Evolutionary conservation across 78 protist species (phyloP).

Genomic region (Diacronema lutheri): DNA sequence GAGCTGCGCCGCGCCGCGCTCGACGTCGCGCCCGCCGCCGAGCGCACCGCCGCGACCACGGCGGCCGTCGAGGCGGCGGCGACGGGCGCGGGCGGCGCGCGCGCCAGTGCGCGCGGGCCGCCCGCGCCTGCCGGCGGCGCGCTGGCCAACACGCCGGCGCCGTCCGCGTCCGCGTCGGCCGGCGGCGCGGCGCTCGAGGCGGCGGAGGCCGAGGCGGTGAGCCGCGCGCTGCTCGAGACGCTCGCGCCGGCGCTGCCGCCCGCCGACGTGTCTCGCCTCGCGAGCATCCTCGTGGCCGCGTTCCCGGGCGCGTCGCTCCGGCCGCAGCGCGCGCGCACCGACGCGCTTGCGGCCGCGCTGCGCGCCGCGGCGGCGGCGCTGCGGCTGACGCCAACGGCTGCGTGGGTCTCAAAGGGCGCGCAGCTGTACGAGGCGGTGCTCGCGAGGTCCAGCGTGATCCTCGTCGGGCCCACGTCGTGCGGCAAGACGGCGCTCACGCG

Average conservation of each 20-base stretch:
- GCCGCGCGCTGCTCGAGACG: slow-evolving; percentile 80
- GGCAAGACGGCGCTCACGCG: slow-evolving; percentile 61
- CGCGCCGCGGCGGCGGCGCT: not conserved
- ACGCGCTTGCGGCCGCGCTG: slow-evolving; percentile 50
- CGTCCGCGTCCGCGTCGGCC: too few relatives aligned
- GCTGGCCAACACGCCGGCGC: too few relatives aligned
- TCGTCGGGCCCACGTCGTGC: slow-evolving; percentile 74
- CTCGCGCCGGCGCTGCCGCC: slow-evolving; percentile 78
- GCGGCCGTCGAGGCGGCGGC: too few relatives aligned
- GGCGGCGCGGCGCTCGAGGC: too few relatives aligned
- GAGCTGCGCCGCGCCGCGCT: slow-evolving; percentile 10
- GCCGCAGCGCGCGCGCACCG: slow-evolving; percentile 22
- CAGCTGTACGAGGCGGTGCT: slow-evolving; percentile 69
- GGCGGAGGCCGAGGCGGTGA: slow-evolving; percentile 45
- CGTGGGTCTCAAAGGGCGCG: slow-evolving; percentile 47
- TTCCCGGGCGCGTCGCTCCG: slow-evolving; percentile 66
- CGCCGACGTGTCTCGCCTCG: slow-evolving; percentile 75
- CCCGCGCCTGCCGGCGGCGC: too few relatives aligned
- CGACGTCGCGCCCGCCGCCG: not conserved
- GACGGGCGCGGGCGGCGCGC: too few relatives aligned
- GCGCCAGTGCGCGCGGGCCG: too few relatives aligned
- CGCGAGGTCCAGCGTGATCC: slow-evolving; percentile 77
- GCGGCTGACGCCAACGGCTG: slow-evolving; percentile 31
- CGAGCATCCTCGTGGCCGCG: slow-evolving; percentile 70
- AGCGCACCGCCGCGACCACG: too few relatives aligned